Percentiles rank a stretch among this genome's conserved stretches.
These are phyloP conservation scores for Kodamaea restingae DNA, from an alignment of 805 yeast species.

Conservation along the genomic window DNA sequence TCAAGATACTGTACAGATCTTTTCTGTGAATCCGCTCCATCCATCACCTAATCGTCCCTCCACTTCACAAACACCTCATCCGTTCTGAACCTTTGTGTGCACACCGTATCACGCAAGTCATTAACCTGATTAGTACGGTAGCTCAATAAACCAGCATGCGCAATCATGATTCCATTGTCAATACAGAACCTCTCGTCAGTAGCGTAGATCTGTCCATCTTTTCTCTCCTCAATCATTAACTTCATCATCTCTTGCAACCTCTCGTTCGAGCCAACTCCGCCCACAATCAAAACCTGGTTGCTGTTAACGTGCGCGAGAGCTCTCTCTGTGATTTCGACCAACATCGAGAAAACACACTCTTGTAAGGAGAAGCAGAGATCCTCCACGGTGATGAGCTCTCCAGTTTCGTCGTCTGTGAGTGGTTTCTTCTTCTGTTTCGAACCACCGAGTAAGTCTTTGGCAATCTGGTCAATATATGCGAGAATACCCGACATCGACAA, in stretches of 20 bases:
- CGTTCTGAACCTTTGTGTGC: constrained; percentile 91
- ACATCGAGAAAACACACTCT: constrained; percentile 90
- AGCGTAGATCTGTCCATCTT: constrained; percentile 80
- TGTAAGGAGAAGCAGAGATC: constrained; percentile 92
- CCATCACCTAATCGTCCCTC: constrained; percentile 69
- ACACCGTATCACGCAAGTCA: constrained; percentile 65
- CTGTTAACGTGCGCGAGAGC: constrained; percentile 97
- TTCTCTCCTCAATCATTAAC: constrained; percentile 83
- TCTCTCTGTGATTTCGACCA: constrained; percentile 94
- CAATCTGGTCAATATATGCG: constrained; percentile 77
- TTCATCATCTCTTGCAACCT: constrained; percentile 95
- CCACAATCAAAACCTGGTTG: constrained; percentile 87
- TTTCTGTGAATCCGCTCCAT: too few species aligned
- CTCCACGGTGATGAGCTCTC: constrained; percentile 63
- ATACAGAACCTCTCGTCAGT: constrained; percentile 97
- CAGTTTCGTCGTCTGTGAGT: constrained; percentile 37
- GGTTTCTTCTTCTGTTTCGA: constrained; percentile 31
- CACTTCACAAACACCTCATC: constrained; percentile 89
- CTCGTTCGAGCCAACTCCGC: constrained; percentile 97
- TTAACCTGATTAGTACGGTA: constrained; percentile 75
- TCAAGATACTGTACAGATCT: too few species aligned
- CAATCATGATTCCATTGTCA: constrained; percentile 98
- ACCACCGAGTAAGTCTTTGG: constrained; percentile 59
- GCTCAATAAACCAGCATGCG: constrained; percentile 90
- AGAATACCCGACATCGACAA: constrained; percentile 93